phyloP scores from a whole-genome alignment of 305 asterid genomes.

The Fraxinus baroniana region DNA sequence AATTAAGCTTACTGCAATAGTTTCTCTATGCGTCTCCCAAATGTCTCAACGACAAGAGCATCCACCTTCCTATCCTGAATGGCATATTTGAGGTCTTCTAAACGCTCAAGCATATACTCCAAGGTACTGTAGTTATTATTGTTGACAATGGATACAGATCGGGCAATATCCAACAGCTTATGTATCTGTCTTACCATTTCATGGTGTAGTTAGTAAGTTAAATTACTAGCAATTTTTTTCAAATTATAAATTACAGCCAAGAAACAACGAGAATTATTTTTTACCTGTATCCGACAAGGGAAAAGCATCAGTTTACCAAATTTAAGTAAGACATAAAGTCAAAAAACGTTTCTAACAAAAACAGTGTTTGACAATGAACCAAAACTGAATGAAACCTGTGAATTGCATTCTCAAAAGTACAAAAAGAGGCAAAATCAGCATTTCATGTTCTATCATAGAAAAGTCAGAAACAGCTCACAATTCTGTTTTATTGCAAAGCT shows the following conservation, averaged over 20 bases:
- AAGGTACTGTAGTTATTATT: conserved; percentile 69
- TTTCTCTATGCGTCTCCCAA: conserved; percentile 96
- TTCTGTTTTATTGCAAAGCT: conserved; percentile 5
- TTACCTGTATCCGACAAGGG: conserved; percentile 3
- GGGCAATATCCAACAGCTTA: conserved; percentile 77
- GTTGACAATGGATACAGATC: conserved; percentile 70
- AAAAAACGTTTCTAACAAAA: conserved; percentile 12
- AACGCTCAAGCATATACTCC: conserved; percentile 75
- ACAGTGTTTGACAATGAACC: not conserved
- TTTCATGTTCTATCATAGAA: not conserved
- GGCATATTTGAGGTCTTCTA: conserved; percentile 87
- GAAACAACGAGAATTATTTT: conserved; percentile 1
- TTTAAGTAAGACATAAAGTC: conserved; percentile 1
- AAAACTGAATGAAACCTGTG: conserved; percentile 13
- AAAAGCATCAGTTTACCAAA: conserved; percentile 11
- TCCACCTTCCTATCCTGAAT: conserved; percentile 96
- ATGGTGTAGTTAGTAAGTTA: conserved; percentile 28
- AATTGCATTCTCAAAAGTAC: not conserved
- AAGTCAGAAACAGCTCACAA: not conserved
- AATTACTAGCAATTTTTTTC: conserved; percentile 15
- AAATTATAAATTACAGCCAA: conserved; percentile 12
- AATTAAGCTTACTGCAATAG: conserved; percentile 80
- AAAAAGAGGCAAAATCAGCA: not conserved
- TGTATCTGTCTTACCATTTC: conserved; percentile 64
- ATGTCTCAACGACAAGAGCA: conserved; percentile 98